phyloP scores from a whole-genome alignment of 108 stramenopile species.

The Cylindrotheca fusiformis region DNA sequence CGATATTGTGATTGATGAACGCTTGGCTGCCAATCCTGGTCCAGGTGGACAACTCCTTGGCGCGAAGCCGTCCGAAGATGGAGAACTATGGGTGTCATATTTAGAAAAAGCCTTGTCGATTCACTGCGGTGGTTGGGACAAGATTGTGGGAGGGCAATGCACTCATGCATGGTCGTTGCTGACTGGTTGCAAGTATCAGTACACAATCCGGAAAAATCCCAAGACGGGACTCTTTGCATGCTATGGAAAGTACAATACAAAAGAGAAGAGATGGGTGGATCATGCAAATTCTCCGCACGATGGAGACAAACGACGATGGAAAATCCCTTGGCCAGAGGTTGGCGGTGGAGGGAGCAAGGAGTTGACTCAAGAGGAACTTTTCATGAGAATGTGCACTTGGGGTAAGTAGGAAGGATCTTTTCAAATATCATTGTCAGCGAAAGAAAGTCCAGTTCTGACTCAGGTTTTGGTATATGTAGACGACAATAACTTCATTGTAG shows the following conservation, averaged over 20 bases:
- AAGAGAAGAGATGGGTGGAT: constrained; percentile 28
- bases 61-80: constrained; percentile 35
- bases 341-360: constrained; percentile 38
- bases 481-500: constrained; percentile 23
- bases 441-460: too few species aligned
- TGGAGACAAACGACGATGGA: constrained; percentile 22
- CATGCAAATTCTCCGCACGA: constrained; percentile 39
- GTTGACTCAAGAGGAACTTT: constrained; percentile 36
- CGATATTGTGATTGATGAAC: constrained; percentile 39
- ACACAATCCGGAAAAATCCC: constrained; percentile 30
- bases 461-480: background rate
- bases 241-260: constrained; percentile 30
- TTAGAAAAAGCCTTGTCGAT: constrained; percentile 44
- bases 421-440: too few species aligned
- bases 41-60: constrained; percentile 29
- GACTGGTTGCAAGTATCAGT: constrained; percentile 47
- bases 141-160: constrained; percentile 34
- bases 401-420: constrained; percentile 11
- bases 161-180: constrained; percentile 45
- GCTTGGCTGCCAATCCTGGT: constrained; percentile 24
- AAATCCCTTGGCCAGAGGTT: constrained; percentile 34
- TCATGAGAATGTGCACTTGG: constrained; percentile 32
- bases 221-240: constrained; percentile 25
- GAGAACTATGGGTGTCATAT: constrained; percentile 42
- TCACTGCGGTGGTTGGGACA: constrained; percentile 47